Evolutionary conservation across 768 basidiomycete genomes (phyloP).

Genomic region (Pilatotrama ljubarskyi): DNA sequence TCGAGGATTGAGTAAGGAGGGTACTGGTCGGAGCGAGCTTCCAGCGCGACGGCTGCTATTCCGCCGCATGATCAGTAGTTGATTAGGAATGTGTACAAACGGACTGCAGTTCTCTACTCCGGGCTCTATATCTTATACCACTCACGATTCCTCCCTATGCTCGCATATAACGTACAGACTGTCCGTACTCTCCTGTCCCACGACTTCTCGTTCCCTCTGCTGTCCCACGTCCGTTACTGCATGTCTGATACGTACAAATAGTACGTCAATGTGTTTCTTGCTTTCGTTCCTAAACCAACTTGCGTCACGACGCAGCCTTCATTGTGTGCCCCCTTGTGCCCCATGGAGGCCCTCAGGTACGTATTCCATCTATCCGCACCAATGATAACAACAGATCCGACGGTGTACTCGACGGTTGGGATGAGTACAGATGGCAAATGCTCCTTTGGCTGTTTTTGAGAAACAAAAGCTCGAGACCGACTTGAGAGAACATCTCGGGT

Average conservation of each 20-base stretch:
- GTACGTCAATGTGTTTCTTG: conserved; percentile 2
- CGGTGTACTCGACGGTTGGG: no score
- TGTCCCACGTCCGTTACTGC: conserved; percentile 4
- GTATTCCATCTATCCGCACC: no score
- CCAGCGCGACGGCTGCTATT: neutral
- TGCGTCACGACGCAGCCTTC: neutral
- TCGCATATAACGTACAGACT: conserved; percentile 13
- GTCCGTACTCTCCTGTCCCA: conserved; percentile 3
- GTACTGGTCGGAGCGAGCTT: neutral
- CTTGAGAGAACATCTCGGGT: no score
- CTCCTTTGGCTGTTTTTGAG: no score
- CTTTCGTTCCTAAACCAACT: conserved; percentile 2
- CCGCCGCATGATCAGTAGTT: neutral
- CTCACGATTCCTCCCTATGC: conserved; percentile 3
- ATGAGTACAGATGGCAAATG: no score
- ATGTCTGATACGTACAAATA: conserved; percentile 11
- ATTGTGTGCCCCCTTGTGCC: no score
- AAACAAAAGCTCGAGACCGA: no score
- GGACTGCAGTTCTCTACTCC: neutral
- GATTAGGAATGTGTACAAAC: conserved; percentile 4
- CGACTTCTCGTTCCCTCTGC: neutral
- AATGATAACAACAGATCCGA: no score
- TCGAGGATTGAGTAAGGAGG: conserved; percentile 6
- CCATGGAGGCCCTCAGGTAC: no score
- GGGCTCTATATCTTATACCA: conserved; percentile 15